Base-by-base conservation (phyloP, 495 filamentous ascomycete genomes). In the Pyrenopolyporus hunteri region DNA sequence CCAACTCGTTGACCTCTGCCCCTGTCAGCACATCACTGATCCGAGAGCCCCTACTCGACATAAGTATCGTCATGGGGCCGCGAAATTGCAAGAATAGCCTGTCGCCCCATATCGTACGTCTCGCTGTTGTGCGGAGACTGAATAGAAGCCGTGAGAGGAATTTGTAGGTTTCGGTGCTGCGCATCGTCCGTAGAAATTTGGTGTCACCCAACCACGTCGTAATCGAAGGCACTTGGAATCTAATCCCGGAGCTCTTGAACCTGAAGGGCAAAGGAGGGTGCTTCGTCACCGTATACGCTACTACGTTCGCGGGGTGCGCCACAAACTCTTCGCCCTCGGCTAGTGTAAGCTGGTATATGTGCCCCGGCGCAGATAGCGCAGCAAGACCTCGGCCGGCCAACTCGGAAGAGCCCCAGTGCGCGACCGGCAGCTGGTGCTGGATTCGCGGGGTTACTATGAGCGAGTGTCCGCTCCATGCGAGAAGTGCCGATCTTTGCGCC, bases 381-480 rank as follows among this genome's bases (percentile, higher is more conserved):
- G 93, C 82, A 29, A 98, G 80, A 1, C 94, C 94, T 49, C 94
- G 82, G 7, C 94, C 94, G 0, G 91, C 94, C 50, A 97, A 80
- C 58, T 87, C 77, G 16, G 94, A 89, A 79, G 83, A 93, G 65
- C 94, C 94, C 94, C 93, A 97, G 71, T 96, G 88, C 44, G 91
- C 84, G 43, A 96, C 61, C 43, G 89, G 89, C 76, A 97, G 78
- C 56, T 81, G 86, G 25, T 79, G 80, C 57, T 92, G 92, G 40
- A 93, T 77, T 23, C 82, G 87, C 1, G 94, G 93, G 19, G 81
- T 82, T 9, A 94, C 81, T 11, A 82, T 76, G 19, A 98, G 79
- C 1, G 91, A 90, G 70, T 93, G 87, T 22, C 94, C 94, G n/a
- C 92, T 95, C 94, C 94, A 98, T 50, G 94, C 95, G 8, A 97